Evolutionary conservation across 2,329 filamentous ascomycete species (phyloP), one percentile per base, ranked within the genome.

Genomic region (Alternaria incomplexa): DNA sequence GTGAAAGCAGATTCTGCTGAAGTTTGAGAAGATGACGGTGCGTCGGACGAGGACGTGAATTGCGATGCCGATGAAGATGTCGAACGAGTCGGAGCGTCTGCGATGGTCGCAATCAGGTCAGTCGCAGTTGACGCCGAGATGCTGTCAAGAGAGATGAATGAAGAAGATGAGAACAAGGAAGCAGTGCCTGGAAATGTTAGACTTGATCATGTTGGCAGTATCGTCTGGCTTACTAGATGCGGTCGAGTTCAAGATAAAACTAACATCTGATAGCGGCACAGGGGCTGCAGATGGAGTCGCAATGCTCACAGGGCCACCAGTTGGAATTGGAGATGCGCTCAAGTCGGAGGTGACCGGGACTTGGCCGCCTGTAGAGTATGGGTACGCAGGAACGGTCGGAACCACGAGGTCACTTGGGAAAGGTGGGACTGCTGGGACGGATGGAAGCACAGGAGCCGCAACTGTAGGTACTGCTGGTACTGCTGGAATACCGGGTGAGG

Each of bases 331-430:
- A 26, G 69, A 61, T 22, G 65, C 59, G 20, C 60, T 45, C 11
- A 52, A 30, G 22, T 59, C 58, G 8, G 65, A 63, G 36, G 56
- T 63, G 11, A 45, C 45, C 26, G 52, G 45, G n/a, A 58, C 61
- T 20, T 50, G 60, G 9, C 66, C 63, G 32, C 67, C 67, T n/a
- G 77, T 72, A 22, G 75, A 68, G 46, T 64, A 79, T 28, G 78
- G 78, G 58, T 76, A 79, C 7, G 74, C 67, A 13, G 77, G 77
- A 3, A 80, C 78, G 3, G 73, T 67, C 1, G 71, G 71, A 12
- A 71, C 58, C 20, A 50, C 66, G 32, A 80, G 64, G 32, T 77
- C 69, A 61, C 66, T 76, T 2, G 79, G 79, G 56, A 80, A 81
- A 12, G 74, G 63, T 32, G 77, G 77, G 9, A 80, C 77, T 3